Evolutionary conservation across 2,329 filamentous ascomycete species (phyloP), one percentile per base, ranked within the genome.

Genomic region (Endocalyx cinctus): DNA sequence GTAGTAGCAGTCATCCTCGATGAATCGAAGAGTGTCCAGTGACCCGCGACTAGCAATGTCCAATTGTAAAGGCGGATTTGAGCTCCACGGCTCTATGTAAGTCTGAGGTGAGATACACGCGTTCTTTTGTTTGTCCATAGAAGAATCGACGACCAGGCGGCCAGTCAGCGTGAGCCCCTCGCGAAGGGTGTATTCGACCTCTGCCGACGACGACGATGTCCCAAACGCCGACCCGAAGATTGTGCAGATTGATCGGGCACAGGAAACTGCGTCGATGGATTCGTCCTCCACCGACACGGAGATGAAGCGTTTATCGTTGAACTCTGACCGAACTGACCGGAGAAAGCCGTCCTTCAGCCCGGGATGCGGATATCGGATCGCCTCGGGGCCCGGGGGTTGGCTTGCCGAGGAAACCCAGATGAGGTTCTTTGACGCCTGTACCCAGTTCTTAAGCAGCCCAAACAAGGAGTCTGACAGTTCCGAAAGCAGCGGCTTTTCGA

Each of bases 21-120:
- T 28, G 23, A 42, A 47, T 11, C 35, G n/a, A 6, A 50, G 22
- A 17, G 34, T 43, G 18, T 46, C 39, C 6, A 50, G 34, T 13
- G 42, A 10, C 11, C 46, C 47, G 10, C 28, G 37, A 7, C 14
- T 27, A 3, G 17, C 16, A 12, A 35, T 20, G 6, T 14, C 18
- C 4, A 45, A 19, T 25, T 34, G 35, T 2, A 45, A 17, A 5
- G 42, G 41, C 2, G 22, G 35, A 4, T 32, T 34, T 5, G 32
- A 20, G 4, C 17, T 8, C 38, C 38, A 41, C 3, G 37, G 30
- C 10, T 17, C 17, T 4, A 5, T 28, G n/a, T 18, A 28, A 2
- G 19, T 16, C 23, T 31, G 3, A 2, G 38, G 28, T 12, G 13
- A 6, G 6, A 22, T 36, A 2, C 15, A 17, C 3, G 30, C 23